These are phyloP conservation scores for Amauroascus verrucosus DNA, from an alignment of 2,329 filamentous ascomycete genomes.

Conservation along the genomic window DNA sequence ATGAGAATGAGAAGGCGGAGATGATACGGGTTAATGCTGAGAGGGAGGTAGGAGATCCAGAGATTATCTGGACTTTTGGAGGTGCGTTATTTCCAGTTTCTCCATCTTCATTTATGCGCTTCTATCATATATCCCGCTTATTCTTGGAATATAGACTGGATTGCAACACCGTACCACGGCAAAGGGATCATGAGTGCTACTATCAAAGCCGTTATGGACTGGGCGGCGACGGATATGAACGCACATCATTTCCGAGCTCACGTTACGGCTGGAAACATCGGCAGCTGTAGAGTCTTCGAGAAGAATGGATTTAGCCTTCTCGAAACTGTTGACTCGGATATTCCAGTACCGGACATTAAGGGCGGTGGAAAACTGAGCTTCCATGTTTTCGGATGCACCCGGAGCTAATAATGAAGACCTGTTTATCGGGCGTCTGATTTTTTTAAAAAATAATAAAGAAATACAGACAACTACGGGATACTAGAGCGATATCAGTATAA, in stretches of 20 bases:
- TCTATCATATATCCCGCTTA: not conserved
- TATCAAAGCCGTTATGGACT: slow-evolving; percentile 5
- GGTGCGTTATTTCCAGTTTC: slow-evolving; percentile 1
- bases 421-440: no score
- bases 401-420: not conserved
- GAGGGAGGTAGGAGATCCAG: slow-evolving; percentile 9
- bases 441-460: no score
- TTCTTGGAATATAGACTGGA: slow-evolving; percentile 5
- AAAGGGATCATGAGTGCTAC: slow-evolving; percentile 13
- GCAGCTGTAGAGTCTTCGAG: slow-evolving; percentile 12
- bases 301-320: slow-evolving; percentile 10
- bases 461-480: no score
- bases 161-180: slow-evolving; percentile 10
- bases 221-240: slow-evolving; percentile 11
- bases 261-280: slow-evolving; percentile 9
- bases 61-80: slow-evolving; percentile 11
- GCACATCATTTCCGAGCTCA: slow-evolving; percentile 6
- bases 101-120: not conserved
- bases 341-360: slow-evolving; percentile 5
- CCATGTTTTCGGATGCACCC: slow-evolving; percentile 7
- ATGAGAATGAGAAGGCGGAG: slow-evolving; percentile 4
- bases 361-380: slow-evolving; percentile 7
- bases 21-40: not conserved
- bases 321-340: not conserved
- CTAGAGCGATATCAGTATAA: no score